Evolutionary conservation across 1,284 basidiomycete species (phyloP).

Genomic region (Hypsizygus ulmarius): DNA sequence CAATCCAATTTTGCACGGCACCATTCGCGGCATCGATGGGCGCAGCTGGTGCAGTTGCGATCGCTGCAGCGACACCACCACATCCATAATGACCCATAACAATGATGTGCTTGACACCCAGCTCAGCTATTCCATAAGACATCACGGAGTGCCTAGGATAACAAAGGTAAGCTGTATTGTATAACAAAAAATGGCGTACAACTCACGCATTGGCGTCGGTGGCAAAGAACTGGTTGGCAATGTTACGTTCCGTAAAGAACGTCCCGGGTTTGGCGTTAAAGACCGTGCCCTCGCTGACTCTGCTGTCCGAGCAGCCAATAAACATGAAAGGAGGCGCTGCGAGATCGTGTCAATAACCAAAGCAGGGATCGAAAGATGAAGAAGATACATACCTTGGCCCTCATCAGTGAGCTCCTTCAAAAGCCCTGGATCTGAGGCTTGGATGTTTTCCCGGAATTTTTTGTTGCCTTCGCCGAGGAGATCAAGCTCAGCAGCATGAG

Average conservation of each 20-base stretch:
- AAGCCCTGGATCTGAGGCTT: slow-evolving; percentile 25
- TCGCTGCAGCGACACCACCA: slow-evolving; percentile 35
- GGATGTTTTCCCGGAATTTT: slow-evolving; percentile 26
- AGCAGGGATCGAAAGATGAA: neutral
- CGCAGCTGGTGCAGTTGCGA: slow-evolving; percentile 23
- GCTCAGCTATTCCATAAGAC: slow-evolving; percentile 30
- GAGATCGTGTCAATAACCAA: neutral
- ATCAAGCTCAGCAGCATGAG: slow-evolving; percentile 19
- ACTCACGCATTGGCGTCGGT: slow-evolving; percentile 33
- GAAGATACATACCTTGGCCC: slow-evolving; percentile 26
- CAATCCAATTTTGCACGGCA: slow-evolving; percentile 33
- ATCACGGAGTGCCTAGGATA: slow-evolving; percentile 28
- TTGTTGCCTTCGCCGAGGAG: slow-evolving; percentile 29
- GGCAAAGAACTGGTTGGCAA: slow-evolving; percentile 33
- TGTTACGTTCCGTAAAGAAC: slow-evolving; percentile 34
- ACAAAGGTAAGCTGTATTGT: neutral
- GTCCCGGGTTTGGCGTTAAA: slow-evolving; percentile 36
- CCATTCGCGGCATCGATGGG: slow-evolving; percentile 26
- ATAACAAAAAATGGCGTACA: neutral
- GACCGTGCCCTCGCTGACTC: slow-evolving; percentile 33
- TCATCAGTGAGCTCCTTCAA: slow-evolving; percentile 27
- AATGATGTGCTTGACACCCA: slow-evolving; percentile 34
- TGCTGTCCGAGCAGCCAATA: slow-evolving; percentile 36
- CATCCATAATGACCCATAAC: slow-evolving; percentile 39
- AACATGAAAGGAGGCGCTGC: slow-evolving; percentile 37